phyloP scores from a whole-genome alignment of 2,329 filamentous ascomycete species.

The Verticillium tricorpus region DNA sequence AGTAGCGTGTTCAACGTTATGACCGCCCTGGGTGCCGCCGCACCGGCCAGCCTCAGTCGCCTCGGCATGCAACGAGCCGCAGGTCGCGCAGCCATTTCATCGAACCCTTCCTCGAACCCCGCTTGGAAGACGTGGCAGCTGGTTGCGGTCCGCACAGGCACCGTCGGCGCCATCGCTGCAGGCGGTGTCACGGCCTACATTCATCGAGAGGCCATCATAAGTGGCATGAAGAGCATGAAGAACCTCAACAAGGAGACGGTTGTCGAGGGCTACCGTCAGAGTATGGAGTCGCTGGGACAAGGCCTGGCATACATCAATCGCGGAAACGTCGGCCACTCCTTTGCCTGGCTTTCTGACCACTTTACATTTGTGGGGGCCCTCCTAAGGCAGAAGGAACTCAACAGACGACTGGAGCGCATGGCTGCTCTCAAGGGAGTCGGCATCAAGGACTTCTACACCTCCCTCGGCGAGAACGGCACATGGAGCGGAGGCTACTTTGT shows the following conservation, averaged over 20 bases:
- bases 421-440: conserved; percentile 59
- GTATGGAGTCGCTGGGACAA: conserved; percentile 45
- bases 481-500: conserved; percentile 57
- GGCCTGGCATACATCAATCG: conserved; percentile 54
- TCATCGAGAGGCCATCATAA: conserved; percentile 64
- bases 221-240: conserved; percentile 39
- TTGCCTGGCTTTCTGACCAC: conserved; percentile 75
- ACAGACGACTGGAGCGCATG: conserved; percentile 60
- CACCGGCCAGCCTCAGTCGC: conserved; percentile 37
- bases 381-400: conserved; percentile 68
- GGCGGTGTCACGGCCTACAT: conserved; percentile 79
- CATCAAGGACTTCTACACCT: conserved; percentile 71
- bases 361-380: conserved; percentile 82
- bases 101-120: conserved; percentile 23
- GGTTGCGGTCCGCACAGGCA: conserved; percentile 75
- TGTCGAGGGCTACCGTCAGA: conserved; percentile 42
- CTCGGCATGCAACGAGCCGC: conserved; percentile 29
- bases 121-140: conserved; percentile 53
- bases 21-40: conserved; percentile 46
- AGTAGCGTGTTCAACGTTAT: conserved; percentile 53
- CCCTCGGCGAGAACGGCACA: conserved; percentile 66
- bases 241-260: conserved; percentile 43
- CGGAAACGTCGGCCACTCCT: conserved; percentile 60
- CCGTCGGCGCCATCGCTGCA: conserved; percentile 74
- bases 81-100: conserved; percentile 16